These are phyloP conservation scores for Raphanus hybrid DNA, from an alignment of 441 rosid species.

Conservation along the genomic window DNA sequence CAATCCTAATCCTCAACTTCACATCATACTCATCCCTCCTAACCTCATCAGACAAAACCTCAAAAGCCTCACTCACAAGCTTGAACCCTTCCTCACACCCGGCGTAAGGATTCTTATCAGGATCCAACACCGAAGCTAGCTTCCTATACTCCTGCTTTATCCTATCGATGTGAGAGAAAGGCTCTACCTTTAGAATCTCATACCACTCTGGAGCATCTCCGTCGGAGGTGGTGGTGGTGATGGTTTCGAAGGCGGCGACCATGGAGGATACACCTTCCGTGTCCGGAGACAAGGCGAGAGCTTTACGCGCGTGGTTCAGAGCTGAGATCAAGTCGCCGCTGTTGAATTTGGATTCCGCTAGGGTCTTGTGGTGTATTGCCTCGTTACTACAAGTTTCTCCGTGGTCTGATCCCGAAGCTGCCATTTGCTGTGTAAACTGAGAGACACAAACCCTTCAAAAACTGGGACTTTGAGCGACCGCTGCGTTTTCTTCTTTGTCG, in stretches of 20 bases:
- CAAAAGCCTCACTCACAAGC: slow-evolving; percentile 77
- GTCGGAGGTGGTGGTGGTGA: slow-evolving; percentile 48
- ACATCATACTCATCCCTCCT: slow-evolving; percentile 77
- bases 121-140: slow-evolving; percentile 74
- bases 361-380: slow-evolving; percentile 54
- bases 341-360: slow-evolving; percentile 62
- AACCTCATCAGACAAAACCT: slow-evolving; percentile 66
- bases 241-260: slow-evolving; percentile 67
- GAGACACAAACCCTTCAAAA: neutral
- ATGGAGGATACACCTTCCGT: slow-evolving; percentile 66
- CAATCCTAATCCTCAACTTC: slow-evolving; percentile 71
- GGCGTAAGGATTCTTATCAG: slow-evolving; percentile 66
- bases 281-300: slow-evolving; percentile 58
- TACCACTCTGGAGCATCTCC: slow-evolving; percentile 67
- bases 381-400: slow-evolving; percentile 45
- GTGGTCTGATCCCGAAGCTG: slow-evolving; percentile 45
- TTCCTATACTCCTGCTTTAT: slow-evolving; percentile 76
- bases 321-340: slow-evolving; percentile 63
- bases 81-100: slow-evolving; percentile 92
- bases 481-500: no score
- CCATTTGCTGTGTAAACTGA: slow-evolving; percentile 30
- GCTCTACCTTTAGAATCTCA: slow-evolving; percentile 79
- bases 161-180: slow-evolving; percentile 69
- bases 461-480: no score
- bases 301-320: slow-evolving; percentile 63